Conservation (phyloP, 2,329 filamentous ascomycete genomes). For the Cephalotrichum gorgonifer region DNA sequence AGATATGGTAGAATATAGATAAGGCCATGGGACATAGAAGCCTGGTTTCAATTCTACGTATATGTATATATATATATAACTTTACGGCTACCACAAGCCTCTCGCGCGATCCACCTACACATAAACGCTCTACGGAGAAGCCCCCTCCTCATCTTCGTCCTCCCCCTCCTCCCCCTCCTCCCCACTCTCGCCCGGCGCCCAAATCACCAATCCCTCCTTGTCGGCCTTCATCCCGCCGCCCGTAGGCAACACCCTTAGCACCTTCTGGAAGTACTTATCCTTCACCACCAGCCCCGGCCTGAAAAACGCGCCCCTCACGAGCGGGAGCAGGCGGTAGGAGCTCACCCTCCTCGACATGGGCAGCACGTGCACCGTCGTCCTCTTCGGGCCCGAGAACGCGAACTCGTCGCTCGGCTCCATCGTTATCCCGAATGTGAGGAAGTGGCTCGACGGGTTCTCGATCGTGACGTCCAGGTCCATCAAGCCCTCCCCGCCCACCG, state of each 20-base stretch:
- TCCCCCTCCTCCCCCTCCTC: slow-evolving; percentile 12
- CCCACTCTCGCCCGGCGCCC: slow-evolving; percentile 36
- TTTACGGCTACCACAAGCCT: neutral
- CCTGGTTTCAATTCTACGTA: neutral
- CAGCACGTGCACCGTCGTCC: slow-evolving; percentile 67
- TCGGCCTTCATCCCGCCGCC: slow-evolving; percentile 60
- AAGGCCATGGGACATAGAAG: neutral
- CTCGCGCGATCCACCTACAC: neutral
- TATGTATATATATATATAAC: no score
- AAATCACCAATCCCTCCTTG: slow-evolving; percentile 54
- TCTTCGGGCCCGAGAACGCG: slow-evolving; percentile 83
- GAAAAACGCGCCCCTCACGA: slow-evolving; percentile 57
- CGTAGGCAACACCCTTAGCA: slow-evolving; percentile 68
- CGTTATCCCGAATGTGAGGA: slow-evolving; percentile 80
- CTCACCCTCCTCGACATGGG: slow-evolving; percentile 68
- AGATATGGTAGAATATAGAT: neutral
- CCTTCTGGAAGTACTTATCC: slow-evolving; percentile 91
- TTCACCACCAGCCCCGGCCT: slow-evolving; percentile 64
- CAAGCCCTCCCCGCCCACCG: slow-evolving; percentile 19
- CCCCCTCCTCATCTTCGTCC: neutral
- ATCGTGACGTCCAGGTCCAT: slow-evolving; percentile 52
- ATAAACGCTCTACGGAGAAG: neutral
- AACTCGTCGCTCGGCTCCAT: slow-evolving; percentile 94
- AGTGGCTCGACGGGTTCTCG: slow-evolving; percentile 91
- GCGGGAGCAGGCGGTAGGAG: slow-evolving; percentile 65